phyloP scores from a whole-genome alignment of 2,329 filamentous ascomycete genomes.

The Nannizzia gypsea region DNA sequence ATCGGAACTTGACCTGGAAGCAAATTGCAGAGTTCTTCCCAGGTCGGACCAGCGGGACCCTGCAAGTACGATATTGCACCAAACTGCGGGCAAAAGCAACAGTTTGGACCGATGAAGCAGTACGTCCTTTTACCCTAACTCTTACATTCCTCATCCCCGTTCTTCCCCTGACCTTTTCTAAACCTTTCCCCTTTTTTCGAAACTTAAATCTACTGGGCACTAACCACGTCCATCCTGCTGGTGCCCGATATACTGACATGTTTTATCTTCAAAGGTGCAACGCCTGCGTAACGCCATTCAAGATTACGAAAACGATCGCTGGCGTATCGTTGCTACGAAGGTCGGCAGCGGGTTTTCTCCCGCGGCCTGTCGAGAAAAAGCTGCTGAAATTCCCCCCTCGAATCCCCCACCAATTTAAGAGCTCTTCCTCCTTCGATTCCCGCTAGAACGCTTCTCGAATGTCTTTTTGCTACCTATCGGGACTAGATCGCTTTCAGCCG shows the following conservation, averaged over 20 bases:
- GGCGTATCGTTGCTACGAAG: slow-evolving; percentile 83
- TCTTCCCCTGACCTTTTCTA: background rate
- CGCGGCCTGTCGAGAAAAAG: slow-evolving; percentile 72
- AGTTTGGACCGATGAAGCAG: slow-evolving; percentile 87
- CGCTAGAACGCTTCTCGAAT: background rate
- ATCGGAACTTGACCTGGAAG: slow-evolving; percentile 91
- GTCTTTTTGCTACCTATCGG: background rate
- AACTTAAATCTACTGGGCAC: background rate
- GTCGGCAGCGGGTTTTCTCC: slow-evolving; percentile 84
- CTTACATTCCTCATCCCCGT: background rate
- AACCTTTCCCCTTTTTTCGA: slow-evolving; percentile 5
- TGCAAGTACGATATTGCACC: slow-evolving; percentile 90
- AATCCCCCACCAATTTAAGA: background rate
- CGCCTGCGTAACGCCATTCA: slow-evolving; percentile 29
- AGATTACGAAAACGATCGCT: slow-evolving; percentile 55
- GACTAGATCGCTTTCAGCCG: slow-evolving; percentile 2
- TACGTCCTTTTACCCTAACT: slow-evolving; percentile 30
- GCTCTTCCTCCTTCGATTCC: background rate
- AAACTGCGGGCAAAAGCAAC: slow-evolving; percentile 91
- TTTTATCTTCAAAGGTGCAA: slow-evolving; percentile 22
- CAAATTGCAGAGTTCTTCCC: slow-evolving; percentile 96
- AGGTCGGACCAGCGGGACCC: slow-evolving; percentile 73
- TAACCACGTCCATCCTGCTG: background rate
- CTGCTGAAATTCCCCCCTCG: slow-evolving; percentile 43
- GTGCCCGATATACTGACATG: slow-evolving; percentile 1